These are phyloP conservation scores for Camptophora hylomeconis DNA, from an alignment of 2,329 filamentous ascomycete genomes.

Conservation along the genomic window DNA sequence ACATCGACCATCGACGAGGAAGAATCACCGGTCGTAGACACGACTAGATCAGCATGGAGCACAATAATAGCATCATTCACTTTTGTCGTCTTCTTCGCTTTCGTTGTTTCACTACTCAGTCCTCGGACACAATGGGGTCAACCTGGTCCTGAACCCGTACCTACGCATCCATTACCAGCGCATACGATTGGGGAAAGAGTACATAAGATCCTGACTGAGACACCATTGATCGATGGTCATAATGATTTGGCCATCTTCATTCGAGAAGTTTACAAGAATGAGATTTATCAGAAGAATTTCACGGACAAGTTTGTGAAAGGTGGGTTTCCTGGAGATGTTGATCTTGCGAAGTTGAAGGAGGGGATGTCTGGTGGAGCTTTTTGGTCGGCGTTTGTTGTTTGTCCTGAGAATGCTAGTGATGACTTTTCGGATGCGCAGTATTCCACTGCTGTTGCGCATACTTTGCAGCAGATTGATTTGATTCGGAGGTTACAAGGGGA, in stretches of 20 bases:
- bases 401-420: slow-evolving; percentile 51
- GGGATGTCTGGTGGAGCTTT: slow-evolving; percentile 64
- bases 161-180: slow-evolving; percentile 3
- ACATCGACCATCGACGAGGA: neutral
- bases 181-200: slow-evolving; percentile 26
- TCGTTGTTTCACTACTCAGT: slow-evolving; percentile 12
- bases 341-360: slow-evolving; percentile 58
- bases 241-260: slow-evolving; percentile 73
- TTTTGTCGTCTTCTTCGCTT: slow-evolving; percentile 11
- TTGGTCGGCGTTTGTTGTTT: slow-evolving; percentile 72
- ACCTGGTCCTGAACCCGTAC: slow-evolving; percentile 4
- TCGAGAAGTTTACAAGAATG: slow-evolving; percentile 54
- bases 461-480: slow-evolving; percentile 63
- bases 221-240: slow-evolving; percentile 59
- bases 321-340: slow-evolving; percentile 56
- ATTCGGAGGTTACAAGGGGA: slow-evolving; percentile 48
- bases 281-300: slow-evolving; percentile 64
- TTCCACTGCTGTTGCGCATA: slow-evolving; percentile 46
- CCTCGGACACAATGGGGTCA: slow-evolving; percentile 3
- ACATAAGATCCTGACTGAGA: slow-evolving; percentile 30
- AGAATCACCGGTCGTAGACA: too few species aligned
- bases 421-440: slow-evolving; percentile 20
- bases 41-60: slow-evolving; percentile 9
- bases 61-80: slow-evolving; percentile 12
- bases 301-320: slow-evolving; percentile 61